Base-by-base conservation (phyloP, 768 basidiomycete species). In the Tulasnella sp. region DNA sequence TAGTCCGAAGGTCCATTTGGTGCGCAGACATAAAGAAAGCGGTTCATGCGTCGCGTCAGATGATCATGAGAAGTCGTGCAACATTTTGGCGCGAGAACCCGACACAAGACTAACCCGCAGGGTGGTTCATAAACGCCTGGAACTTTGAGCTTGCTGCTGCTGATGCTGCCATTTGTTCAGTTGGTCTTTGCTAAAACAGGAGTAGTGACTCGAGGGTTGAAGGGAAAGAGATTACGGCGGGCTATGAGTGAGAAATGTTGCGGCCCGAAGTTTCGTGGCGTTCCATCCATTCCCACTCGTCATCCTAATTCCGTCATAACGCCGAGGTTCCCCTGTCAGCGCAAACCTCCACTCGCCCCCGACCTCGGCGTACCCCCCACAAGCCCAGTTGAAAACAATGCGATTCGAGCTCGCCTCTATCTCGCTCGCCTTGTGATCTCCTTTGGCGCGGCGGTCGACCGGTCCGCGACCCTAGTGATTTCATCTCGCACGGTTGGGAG, bases 401-500 rank as follows among this genome's bases (percentile, higher is more conserved):
- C 74, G 46, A 55, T 26, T 48, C 35, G 5, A 75, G 74, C 48
- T 75, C 74, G 44, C 46, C 35, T n/a, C 39, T n/a, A 51, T 48
- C 42, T 75, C 55, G 37, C 71, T 73, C n/a, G 40, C 46, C 37
- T 40, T 42, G 1, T 48, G 74, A 55, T 46, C 46, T 23, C 26
- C 75, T 67, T 5, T 77, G 75, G 39, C 40, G 75, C 57, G 18
- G 35, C 61, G 55, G 42, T 1, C 6, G 32, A 32, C 74, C 46
- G 61, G 23, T 2, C 73, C 77, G 61, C 77, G 90, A 35, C 90
- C 92, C 85, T 93, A 26, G 92, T 93, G 93, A 73, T 93, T n/a
- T n/a, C n/a, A n/a, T n/a, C n/a, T n/a, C 92, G 92, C 92, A 93
- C 83, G 92, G 92, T 82, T 93, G 79, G 92, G 93, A n/a, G 94